A percentile compares a stretch with the other conserved stretches of the same genome.
Conservation (phyloP, 805 yeast species). For the Ogataea methylovora region DNA sequence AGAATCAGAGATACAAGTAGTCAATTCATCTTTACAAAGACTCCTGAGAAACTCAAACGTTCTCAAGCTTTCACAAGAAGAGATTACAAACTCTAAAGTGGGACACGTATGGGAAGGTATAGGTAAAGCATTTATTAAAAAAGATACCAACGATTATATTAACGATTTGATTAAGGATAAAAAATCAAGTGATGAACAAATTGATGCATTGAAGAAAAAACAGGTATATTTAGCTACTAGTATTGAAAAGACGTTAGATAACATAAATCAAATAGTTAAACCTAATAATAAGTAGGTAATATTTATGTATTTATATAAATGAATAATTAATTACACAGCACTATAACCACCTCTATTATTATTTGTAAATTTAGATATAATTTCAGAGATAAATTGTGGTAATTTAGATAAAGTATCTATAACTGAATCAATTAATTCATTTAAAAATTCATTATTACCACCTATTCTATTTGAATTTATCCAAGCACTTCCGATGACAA, state of each 20-base stretch:
- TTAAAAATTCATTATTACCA: constrained; percentile 57
- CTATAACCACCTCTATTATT: constrained; percentile 83
- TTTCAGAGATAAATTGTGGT: constrained; percentile 63
- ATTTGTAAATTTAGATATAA: constrained; percentile 59
- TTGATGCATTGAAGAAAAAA: constrained; percentile 58
- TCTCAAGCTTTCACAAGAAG: constrained; percentile 48
- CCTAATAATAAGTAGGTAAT: neutral
- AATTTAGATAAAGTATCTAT: constrained; percentile 48
- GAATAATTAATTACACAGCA: constrained; percentile 52
- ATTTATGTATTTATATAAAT: constrained; percentile 2
- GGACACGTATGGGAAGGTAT: constrained; percentile 75
- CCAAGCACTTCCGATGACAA: constrained; percentile 71
- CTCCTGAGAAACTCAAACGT: constrained; percentile 43
- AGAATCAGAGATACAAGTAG: constrained; percentile 50
- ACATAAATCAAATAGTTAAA: constrained; percentile 41
- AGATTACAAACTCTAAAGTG: constrained; percentile 37
- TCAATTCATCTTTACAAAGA: constrained; percentile 42
- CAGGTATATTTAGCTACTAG: constrained; percentile 68
- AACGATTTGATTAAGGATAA: constrained; percentile 44
- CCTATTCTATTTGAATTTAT: constrained; percentile 61
- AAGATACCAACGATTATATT: constrained; percentile 38
- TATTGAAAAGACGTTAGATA: constrained; percentile 62
- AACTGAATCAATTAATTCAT: constrained; percentile 64
- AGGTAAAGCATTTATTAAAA: constrained; percentile 64
- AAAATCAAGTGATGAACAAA: constrained; percentile 46